Conservation (phyloP, 345 rosid species). For the Eucalyptus caleyi region DNA sequence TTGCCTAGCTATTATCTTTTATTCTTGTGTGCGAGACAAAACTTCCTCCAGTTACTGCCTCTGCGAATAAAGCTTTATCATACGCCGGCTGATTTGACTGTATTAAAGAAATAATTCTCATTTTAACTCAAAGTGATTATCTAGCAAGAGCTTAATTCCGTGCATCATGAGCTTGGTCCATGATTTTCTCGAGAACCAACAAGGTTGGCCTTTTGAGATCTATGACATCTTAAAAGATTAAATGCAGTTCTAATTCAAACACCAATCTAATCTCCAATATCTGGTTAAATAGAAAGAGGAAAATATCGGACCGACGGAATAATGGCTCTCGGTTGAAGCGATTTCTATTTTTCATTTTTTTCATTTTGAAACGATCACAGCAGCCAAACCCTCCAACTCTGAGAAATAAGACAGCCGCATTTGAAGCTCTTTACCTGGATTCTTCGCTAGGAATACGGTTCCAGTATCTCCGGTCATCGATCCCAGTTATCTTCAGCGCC, state of each 20-base stretch:
- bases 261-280: not conserved
- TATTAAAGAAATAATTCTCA: not conserved
- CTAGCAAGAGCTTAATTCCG: not conserved
- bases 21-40: not conserved
- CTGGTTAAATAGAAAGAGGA: not conserved
- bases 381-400: not conserved
- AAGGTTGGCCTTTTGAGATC: not conserved
- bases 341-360: not conserved
- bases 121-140: not conserved
- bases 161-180: not conserved
- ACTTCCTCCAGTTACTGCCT: not conserved
- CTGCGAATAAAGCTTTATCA: not conserved
- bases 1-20: not conserved
- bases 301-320: not conserved
- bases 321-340: not conserved
- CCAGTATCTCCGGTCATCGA: conserved; percentile 78
- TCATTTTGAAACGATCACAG: not conserved
- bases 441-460: conserved; percentile 39
- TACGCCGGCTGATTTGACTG: not conserved
- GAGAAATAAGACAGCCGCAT: not conserved
- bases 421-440: conserved; percentile 29
- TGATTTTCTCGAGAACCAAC: not conserved
- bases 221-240: not conserved
- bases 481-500: conserved; percentile 55
- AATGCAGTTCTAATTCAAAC: not conserved